Percentiles rank a stretch among this genome's conserved stretches.
Evolutionary conservation across 2,329 filamentous ascomycete genomes (phyloP).

Genomic region (Pseudocercospora musae): DNA sequence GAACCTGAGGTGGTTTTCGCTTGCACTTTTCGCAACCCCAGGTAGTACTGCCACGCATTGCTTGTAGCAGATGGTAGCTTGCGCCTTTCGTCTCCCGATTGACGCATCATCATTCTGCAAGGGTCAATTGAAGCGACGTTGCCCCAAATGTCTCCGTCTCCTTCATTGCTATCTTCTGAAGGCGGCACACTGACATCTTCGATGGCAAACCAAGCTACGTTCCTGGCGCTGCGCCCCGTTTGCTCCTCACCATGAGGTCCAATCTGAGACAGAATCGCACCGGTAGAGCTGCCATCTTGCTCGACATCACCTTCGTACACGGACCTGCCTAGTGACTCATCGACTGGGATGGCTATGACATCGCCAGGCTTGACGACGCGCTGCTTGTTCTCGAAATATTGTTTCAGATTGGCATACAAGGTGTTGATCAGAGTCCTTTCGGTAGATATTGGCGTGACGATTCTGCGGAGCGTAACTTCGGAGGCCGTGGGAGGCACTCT

Average conservation of each 20-base stretch:
- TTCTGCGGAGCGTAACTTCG: conserved; percentile 83
- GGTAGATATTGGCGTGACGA: conserved; percentile 83
- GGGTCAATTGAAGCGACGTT: conserved; percentile 83
- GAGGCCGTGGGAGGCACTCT: conserved; percentile 59
- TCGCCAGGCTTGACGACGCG: conserved; percentile 84
- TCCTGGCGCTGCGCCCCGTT: conserved; percentile 42
- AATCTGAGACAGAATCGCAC: conserved; percentile 42
- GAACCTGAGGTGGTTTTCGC: conserved; percentile 44
- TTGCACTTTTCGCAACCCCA: conserved; percentile 69
- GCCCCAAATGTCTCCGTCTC: conserved; percentile 73
- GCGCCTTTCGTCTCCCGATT: conserved; percentile 82
- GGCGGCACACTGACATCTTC: conserved; percentile 61
- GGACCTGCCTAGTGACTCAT: conserved; percentile 77
- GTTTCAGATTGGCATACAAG: conserved; percentile 80
- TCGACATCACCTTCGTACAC: conserved; percentile 69
- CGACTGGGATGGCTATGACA: conserved; percentile 82
- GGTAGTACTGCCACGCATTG: conserved; percentile 85
- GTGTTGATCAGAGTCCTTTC: conserved; percentile 82
- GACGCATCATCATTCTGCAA: conserved; percentile 81
- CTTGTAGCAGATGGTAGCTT: conserved; percentile 72
- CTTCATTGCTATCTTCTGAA: conserved; percentile 52
- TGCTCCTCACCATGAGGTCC: conserved; percentile 47
- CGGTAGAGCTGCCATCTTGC: conserved; percentile 61
- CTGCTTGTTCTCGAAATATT: conserved; percentile 78
- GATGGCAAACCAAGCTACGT: conserved; percentile 89